Conservation (phyloP, 1,284 basidiomycete genomes). For the Boletus subluridellus region DNA sequence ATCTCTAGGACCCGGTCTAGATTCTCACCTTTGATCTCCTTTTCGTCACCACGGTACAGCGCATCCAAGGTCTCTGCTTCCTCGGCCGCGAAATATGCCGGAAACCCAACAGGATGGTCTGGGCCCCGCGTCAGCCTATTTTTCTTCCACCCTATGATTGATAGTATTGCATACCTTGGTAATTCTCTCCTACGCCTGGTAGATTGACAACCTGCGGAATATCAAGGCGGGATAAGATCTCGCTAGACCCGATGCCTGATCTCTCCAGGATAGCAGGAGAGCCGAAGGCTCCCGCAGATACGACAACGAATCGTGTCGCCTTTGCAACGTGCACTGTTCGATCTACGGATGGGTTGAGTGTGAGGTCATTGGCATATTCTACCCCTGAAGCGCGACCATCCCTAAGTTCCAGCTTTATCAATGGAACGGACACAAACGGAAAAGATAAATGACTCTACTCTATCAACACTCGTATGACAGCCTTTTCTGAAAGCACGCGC, state of each 20-base stretch:
- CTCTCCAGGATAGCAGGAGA: slow-evolving; percentile 24
- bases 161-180: slow-evolving; percentile 40
- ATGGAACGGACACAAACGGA: not conserved
- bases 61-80: slow-evolving; percentile 45
- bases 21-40: slow-evolving; percentile 37
- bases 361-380: slow-evolving; percentile 24
- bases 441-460: slow-evolving; percentile 9
- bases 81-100: slow-evolving; percentile 39
- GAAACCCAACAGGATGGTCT: slow-evolving; percentile 46
- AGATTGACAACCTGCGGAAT: slow-evolving; percentile 43
- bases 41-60: slow-evolving; percentile 38
- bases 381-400: slow-evolving; percentile 25
- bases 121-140: not conserved
- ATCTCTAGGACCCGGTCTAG: not conserved
- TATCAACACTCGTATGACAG: slow-evolving; percentile 19
- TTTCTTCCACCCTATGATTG: not conserved
- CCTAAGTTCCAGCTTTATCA: slow-evolving; percentile 8
- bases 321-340: slow-evolving; percentile 9
- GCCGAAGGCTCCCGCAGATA: slow-evolving; percentile 23
- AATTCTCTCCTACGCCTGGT: slow-evolving; percentile 52
- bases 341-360: slow-evolving; percentile 10
- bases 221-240: slow-evolving; percentile 9
- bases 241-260: slow-evolving; percentile 22
- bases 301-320: slow-evolving; percentile 15
- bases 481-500: slow-evolving; percentile 16